A percentile compares a stretch with the other conserved stretches of the same genome.
Evolutionary conservation across 2,329 filamentous ascomycete genomes (phyloP).

Genomic region (Pyrenochaeta sp.): DNA sequence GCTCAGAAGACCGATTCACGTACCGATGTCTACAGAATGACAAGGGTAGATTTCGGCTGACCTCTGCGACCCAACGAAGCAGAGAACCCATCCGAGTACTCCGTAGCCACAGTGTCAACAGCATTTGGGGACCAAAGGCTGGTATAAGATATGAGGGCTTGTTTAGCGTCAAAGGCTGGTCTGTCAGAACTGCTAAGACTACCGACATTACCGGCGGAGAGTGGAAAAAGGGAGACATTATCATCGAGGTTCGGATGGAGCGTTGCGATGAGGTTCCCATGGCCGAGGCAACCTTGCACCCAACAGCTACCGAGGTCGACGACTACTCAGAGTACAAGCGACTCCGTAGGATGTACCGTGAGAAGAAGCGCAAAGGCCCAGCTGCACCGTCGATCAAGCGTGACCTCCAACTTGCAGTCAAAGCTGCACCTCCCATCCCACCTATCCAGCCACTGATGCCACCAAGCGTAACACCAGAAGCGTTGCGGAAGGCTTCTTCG

Average conservation of each 20-base stretch:
- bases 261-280: constrained; percentile 47
- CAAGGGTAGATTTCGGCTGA: constrained; percentile 55
- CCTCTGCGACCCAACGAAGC: constrained; percentile 51
- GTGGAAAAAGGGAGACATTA: constrained; percentile 36
- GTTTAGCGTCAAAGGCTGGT: constrained; percentile 53
- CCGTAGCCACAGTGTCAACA: constrained; percentile 54
- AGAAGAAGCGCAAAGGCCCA: constrained; percentile 16
- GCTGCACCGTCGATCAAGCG: not conserved
- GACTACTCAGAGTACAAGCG: constrained; percentile 60
- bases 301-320: constrained; percentile 56
- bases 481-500: constrained; percentile 1
- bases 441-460: constrained; percentile 5
- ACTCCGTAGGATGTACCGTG: constrained; percentile 37
- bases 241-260: constrained; percentile 52
- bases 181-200: constrained; percentile 40
- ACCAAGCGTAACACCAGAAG: not conserved
- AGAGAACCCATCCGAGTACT: constrained; percentile 55
- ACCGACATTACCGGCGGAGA: constrained; percentile 20
- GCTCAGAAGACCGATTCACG: constrained; percentile 48
- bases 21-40: constrained; percentile 53
- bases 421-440: constrained; percentile 22
- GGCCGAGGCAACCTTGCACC: constrained; percentile 49
- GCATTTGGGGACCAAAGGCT: constrained; percentile 56
- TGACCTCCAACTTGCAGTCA: constrained; percentile 6
- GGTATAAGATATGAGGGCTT: constrained; percentile 60